Base-by-base conservation (phyloP, 192 early-diverging fungal genomes). In the Linnemannia exigua region DNA sequence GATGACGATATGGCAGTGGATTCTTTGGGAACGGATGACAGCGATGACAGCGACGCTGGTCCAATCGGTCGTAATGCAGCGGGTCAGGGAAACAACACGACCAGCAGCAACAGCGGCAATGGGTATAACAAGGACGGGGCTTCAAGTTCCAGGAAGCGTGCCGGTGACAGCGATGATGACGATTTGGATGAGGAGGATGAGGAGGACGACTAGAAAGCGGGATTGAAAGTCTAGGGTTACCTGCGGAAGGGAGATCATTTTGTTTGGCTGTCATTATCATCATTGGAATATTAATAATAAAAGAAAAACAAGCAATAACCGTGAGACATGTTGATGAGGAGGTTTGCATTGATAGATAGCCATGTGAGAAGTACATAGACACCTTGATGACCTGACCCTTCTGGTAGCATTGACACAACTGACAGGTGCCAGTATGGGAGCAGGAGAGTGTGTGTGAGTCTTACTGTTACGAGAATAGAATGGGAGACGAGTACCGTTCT, bases 121-220 rank as follows among this genome's bases (percentile, higher is more conserved):
- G 58, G 46, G 17, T 25, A 77, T 0, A 80, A 36, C 72, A 79
- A 69, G 25, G 76, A 80, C 28, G 78, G 70, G 28, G 44, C 70
- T 28, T 78, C 82, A n/a, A 74, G 66, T 66, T 25, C 28, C 31
- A 88, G 74, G 58, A 83, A 82, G 77, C 68, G 75, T 19, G 66
- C 79, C 44, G 80, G 48, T 2, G 77, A 77, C 38, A 76, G 70
- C 20, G 82, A 84, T 5, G 87, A 84, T 16, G 87, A 84, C 41
- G 82, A 84, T 0, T 79, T 81, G 3, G 82, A 88, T 1, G 87
- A 88, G 8, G 87, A 79, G 3, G 84, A 88, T 11, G 87, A 84
- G 16, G 75, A 82, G 38, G 87, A 82, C 41, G 87, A 79, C 50
- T 37, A 70, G 36, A 44, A 37, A 19, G n/a, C 68, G 36, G 41